Conservation (phyloP, 1,284 basidiomycete species). For the Ganoderma meredithae region DNA sequence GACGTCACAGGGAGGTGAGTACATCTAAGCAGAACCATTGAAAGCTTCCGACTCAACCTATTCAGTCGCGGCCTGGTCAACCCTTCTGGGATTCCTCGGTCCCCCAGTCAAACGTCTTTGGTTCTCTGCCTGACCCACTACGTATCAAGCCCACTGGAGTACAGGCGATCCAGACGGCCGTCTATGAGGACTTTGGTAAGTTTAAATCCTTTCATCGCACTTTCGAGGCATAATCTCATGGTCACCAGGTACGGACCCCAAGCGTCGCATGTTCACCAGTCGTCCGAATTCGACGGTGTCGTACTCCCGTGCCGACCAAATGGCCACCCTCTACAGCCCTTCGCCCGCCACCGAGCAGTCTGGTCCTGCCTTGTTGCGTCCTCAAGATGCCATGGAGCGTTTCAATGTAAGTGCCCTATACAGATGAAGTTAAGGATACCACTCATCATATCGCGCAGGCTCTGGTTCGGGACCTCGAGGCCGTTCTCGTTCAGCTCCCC, state of each 20-base stretch:
- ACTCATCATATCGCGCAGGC: slow-evolving; percentile 31
- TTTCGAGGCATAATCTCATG: slow-evolving; percentile 7
- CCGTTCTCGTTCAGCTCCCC: slow-evolving; percentile 74
- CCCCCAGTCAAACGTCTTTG: slow-evolving; percentile 78
- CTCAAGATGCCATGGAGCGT: slow-evolving; percentile 80
- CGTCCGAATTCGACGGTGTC: slow-evolving; percentile 72
- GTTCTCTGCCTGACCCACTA: slow-evolving; percentile 88
- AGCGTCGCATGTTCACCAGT: slow-evolving; percentile 59
- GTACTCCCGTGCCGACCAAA: slow-evolving; percentile 53
- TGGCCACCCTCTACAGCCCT: slow-evolving; percentile 54
- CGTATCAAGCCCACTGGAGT: slow-evolving; percentile 88
- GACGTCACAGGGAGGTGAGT: slow-evolving; percentile 87
- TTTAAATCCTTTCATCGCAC: slow-evolving; percentile 33
- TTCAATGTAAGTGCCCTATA: slow-evolving; percentile 59
- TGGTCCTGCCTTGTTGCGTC: slow-evolving; percentile 54
- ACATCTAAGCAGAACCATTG: not conserved
- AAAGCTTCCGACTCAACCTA: not conserved
- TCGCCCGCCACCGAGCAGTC: slow-evolving; percentile 59
- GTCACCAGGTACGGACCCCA: slow-evolving; percentile 55
- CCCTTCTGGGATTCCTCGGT: slow-evolving; percentile 89
- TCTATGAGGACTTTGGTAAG: slow-evolving; percentile 95
- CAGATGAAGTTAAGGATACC: not conserved
- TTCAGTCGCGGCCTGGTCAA: slow-evolving; percentile 69
- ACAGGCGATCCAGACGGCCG: slow-evolving; percentile 82
- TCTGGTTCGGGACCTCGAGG: slow-evolving; percentile 84